Evolutionary conservation across 2,329 filamentous ascomycete genomes (phyloP), one percentile per base, ranked within the genome.

Genomic region (Elsinoe australis): DNA sequence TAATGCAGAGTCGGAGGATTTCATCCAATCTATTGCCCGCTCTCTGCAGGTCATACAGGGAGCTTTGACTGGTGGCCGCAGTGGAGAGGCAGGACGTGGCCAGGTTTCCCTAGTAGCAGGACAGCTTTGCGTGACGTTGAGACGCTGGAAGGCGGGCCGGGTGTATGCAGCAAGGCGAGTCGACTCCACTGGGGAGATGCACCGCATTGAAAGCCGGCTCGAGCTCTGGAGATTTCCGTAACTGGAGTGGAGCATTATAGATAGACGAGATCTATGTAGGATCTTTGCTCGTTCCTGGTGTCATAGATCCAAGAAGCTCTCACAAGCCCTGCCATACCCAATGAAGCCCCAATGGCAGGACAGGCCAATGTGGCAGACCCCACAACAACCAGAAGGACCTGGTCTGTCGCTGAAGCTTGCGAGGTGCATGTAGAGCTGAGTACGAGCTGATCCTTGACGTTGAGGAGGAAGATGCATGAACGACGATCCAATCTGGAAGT

Each of bases 401-500:
- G n/a, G n/a, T n/a, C n/a, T n/a, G n/a, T n/a, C n/a, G n/a, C n/a
- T n/a, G n/a, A n/a, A n/a, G 26, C 39, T 44, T 44, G 39, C 39
- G 39, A 44, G 39, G 24, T 29, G 39, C 39, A 44, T 29, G 21
- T 14, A 10, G 21, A 41, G 12, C n/a, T n/a, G n/a, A 14, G 4
- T 26, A 14, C 36, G 18, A 22, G 17, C 9, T 14, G 21, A 41
- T 41, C 22, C 36, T 28, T 41, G 36, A 41, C 21, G 22, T 41
- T 44, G 28, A 44, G 24, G 9, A 12, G 39, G 12, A 32, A 31
- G 39, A 44, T 32, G 24, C 39, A 44, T 31, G 39, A 32, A 31
- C 39, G 39, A 44, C 21, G 39, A 44, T 44, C 36, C 17, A 26
- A 41, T 26, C n/a, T 41, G 36, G 36, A 41, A 41, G 28, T 41